Evolutionary conservation across 371 early-diverging fungal genomes (phyloP).

Genomic region (Mucor lusitanicus): DNA sequence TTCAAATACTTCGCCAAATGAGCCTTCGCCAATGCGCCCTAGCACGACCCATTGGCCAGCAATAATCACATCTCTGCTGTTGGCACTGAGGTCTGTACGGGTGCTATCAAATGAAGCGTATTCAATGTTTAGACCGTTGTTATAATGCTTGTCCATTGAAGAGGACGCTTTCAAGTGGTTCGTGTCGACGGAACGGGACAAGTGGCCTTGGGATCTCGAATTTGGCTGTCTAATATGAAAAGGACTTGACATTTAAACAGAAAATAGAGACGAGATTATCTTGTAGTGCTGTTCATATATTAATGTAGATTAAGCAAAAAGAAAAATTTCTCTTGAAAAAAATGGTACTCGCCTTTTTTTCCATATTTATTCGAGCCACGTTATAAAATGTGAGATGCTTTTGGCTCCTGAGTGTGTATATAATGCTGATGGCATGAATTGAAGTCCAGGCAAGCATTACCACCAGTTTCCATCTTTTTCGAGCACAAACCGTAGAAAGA

Average conservation of each 20-base stretch:
- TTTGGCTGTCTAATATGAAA: constrained; percentile 23
- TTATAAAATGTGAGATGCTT: neutral
- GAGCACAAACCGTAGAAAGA: too few species aligned
- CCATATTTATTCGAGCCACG: neutral
- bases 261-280: neutral
- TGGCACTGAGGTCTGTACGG: constrained; percentile 37
- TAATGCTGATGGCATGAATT: too few species aligned
- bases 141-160: constrained; percentile 11
- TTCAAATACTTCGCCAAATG: constrained; percentile 68
- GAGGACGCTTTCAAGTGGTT: constrained; percentile 4
- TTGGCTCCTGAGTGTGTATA: too few species aligned
- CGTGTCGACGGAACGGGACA: constrained; percentile 14
- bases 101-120: constrained; percentile 32
- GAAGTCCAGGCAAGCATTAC: too few species aligned
- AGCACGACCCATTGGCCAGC: constrained; percentile 58
- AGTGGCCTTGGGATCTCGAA: constrained; percentile 6
- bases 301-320: neutral
- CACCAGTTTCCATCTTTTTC: too few species aligned
- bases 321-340: neutral
- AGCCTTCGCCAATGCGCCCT: constrained; percentile 67
- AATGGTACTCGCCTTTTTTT: neutral
- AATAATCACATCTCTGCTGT: constrained; percentile 50
- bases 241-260: constrained; percentile 17
- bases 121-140: constrained; percentile 17
- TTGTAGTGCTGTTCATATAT: neutral